Evolutionary conservation across 352 stramenopile genomes (phyloP).

Genomic region (Globisporangium spiculum): DNA sequence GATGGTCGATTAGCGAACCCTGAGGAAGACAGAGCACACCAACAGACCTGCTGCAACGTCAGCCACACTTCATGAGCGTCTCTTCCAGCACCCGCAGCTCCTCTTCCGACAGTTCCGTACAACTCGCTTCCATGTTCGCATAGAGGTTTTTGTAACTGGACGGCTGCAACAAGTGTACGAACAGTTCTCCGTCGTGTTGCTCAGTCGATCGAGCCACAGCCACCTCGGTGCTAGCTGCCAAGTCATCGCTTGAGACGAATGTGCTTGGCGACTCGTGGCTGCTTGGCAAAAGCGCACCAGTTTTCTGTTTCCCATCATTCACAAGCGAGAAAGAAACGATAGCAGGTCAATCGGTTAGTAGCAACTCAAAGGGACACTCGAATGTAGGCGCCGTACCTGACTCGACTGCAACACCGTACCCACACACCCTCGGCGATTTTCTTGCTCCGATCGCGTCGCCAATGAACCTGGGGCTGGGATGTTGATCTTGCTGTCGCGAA

Average conservation of each 20-base stretch:
- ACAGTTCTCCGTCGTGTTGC: background rate
- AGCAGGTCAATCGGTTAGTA: background rate
- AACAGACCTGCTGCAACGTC: background rate
- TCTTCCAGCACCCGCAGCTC: slow-evolving; percentile 27
- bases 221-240: background rate
- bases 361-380: background rate
- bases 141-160: slow-evolving; percentile 11
- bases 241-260: background rate
- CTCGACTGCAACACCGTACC: background rate
- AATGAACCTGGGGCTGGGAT: background rate
- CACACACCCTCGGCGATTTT: background rate
- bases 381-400: background rate
- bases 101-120: slow-evolving; percentile 21
- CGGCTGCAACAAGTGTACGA: slow-evolving; percentile 1
- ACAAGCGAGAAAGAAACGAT: background rate
- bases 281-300: background rate
- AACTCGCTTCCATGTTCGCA: background rate
- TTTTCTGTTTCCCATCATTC: background rate
- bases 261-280: background rate
- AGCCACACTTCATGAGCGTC: slow-evolving; percentile 20
- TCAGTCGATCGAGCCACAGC: background rate
- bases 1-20: background rate
- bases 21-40: background rate
- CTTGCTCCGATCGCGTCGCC: background rate
- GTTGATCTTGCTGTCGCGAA: background rate